A percentile compares a stretch with the other conserved stretches of the same genome.
These are phyloP conservation scores for Dioszegia aurantiaca DNA, from an alignment of 768 basidiomycete species.

Conservation along the genomic window DNA sequence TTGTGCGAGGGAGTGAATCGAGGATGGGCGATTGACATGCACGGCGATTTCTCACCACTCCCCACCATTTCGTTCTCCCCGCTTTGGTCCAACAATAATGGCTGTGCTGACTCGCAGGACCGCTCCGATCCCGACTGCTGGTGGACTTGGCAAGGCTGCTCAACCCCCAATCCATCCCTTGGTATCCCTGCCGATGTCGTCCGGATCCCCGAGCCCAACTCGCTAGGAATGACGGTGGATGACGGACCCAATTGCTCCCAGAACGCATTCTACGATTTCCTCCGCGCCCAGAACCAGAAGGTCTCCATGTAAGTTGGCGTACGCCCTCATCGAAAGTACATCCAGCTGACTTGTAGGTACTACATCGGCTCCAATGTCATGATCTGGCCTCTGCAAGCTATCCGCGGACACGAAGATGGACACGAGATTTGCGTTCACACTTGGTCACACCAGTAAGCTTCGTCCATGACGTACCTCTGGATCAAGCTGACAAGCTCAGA, in stretches of 20 bases:
- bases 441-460: constrained; percentile 44
- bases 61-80: not conserved
- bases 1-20: not conserved
- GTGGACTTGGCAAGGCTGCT: constrained; percentile 49
- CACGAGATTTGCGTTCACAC: constrained; percentile 51
- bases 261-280: constrained; percentile 54
- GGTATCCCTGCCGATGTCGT: constrained; percentile 45
- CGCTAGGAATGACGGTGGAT: constrained; percentile 52
- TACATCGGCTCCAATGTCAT: constrained; percentile 54
- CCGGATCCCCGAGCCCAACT: constrained; percentile 45
- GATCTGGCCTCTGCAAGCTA: constrained; percentile 54
- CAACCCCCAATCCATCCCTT: constrained; percentile 29
- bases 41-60: no score
- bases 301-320: constrained; percentile 49
- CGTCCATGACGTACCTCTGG: not conserved
- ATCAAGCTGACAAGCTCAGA: constrained; percentile 14
- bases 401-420: constrained; percentile 47
- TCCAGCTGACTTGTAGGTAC: constrained; percentile 33
- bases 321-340: not conserved
- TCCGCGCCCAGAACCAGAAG: constrained; percentile 47
- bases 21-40: no score
- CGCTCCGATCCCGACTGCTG: constrained; percentile 52
- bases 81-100: no score
- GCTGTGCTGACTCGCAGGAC: constrained; percentile 16
- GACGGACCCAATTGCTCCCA: constrained; percentile 54